Evolutionary conservation across 495 filamentous ascomycete genomes (phyloP).

Genomic region (Zalerion maritima): DNA sequence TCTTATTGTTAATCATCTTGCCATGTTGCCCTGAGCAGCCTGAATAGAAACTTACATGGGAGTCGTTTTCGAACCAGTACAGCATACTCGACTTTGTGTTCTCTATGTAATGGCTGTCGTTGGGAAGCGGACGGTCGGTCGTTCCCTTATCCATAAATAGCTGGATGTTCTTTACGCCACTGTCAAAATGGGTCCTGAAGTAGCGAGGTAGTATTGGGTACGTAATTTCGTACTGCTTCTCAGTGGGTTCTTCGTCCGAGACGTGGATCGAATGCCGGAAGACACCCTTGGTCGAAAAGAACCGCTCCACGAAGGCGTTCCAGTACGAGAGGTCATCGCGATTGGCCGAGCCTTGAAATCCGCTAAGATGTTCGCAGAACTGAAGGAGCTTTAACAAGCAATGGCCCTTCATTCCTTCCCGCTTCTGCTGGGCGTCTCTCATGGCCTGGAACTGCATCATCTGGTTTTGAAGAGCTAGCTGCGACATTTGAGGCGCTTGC

Average conservation of each 20-base stretch:
- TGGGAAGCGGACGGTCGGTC: constrained; percentile 38
- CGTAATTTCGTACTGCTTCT: constrained; percentile 67
- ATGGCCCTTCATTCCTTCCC: constrained; percentile 39
- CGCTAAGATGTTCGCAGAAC: constrained; percentile 58
- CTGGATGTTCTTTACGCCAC: constrained; percentile 65
- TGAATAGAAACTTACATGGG: constrained; percentile 38
- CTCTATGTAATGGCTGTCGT: constrained; percentile 51
- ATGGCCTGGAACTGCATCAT: constrained; percentile 25
- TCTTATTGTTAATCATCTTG: constrained; percentile 10
- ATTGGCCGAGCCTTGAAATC: constrained; percentile 44
- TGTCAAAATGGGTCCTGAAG: constrained; percentile 71
- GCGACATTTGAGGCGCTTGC: constrained; percentile 7
- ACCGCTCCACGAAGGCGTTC: constrained; percentile 57
- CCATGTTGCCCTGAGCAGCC: constrained; percentile 1
- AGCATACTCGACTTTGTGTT: constrained; percentile 47
- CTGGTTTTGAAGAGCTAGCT: constrained; percentile 14
- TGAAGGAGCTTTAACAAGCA: constrained; percentile 48
- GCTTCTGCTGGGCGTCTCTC: constrained; percentile 37
- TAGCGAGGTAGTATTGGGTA: constrained; percentile 63
- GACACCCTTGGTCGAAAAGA: constrained; percentile 58
- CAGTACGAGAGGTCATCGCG: constrained; percentile 54
- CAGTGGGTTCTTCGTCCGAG: constrained; percentile 25
- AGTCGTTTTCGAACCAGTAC: constrained; percentile 59
- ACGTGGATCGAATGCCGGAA: constrained; percentile 47
- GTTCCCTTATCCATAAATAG: constrained; percentile 49